A percentile compares a stretch with the other conserved stretches of the same genome.
phyloP scores from a whole-genome alignment of 352 stramenopile species.

The Pythium oligandrum region DNA sequence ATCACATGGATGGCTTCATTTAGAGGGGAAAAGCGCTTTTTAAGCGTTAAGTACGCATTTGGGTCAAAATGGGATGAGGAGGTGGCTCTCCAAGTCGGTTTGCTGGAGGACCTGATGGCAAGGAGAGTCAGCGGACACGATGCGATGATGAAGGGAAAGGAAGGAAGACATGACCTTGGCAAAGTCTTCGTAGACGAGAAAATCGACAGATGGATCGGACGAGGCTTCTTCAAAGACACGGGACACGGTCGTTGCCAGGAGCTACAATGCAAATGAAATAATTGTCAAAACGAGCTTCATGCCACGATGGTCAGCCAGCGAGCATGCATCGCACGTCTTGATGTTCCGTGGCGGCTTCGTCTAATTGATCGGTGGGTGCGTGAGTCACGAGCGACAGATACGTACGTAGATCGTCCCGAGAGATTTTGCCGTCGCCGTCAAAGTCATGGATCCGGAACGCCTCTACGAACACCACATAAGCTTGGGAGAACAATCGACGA shows the following conservation, averaged over 20 bases:
- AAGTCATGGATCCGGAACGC: constrained; percentile 73
- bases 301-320: no score
- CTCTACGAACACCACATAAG: constrained; percentile 21
- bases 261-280: constrained; percentile 16
- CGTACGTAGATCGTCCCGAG: constrained; percentile 35
- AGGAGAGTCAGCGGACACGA: neutral
- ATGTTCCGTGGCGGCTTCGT: constrained; percentile 17
- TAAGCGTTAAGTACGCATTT: no score
- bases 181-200: constrained; percentile 56
- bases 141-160: no score
- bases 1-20: no score
- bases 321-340: constrained; percentile 21
- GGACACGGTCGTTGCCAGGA: constrained; percentile 33
- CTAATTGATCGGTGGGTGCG: constrained; percentile 20
- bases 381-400: constrained; percentile 47
- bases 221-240: constrained; percentile 50
- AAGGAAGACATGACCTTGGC: constrained; percentile 31
- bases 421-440: constrained; percentile 67
- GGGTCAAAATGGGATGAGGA: constrained; percentile 43
- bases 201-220: constrained; percentile 37
- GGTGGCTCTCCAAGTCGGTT: constrained; percentile 57
- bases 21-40: no score
- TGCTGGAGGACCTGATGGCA: constrained; percentile 36
- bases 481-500: no score
- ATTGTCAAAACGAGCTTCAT: neutral